Percentiles rank a stretch among this genome's conserved stretches.
phyloP scores from a whole-genome alignment of 306 rosid species.

The Cajanus cajan region DNA sequence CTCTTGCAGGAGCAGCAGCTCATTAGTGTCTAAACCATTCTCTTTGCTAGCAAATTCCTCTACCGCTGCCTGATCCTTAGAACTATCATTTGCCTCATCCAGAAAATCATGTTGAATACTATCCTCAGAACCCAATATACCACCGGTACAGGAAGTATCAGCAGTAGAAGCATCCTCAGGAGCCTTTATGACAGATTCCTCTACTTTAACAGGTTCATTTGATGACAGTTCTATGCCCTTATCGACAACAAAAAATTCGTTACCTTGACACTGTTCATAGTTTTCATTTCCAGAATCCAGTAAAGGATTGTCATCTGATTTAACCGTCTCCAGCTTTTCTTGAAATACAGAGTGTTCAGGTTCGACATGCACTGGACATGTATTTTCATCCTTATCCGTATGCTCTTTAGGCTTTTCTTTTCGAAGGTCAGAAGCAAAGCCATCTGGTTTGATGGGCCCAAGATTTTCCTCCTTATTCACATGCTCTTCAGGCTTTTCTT shows the following conservation, averaged over 20 bases:
- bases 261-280: conserved; percentile 45
- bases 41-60: conserved; percentile 35
- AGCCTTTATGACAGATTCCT: conserved; percentile 36
- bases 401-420: conserved; percentile 35
- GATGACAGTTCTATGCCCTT: conserved; percentile 57
- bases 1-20: conserved; percentile 66
- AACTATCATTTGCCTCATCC: conserved; percentile 33
- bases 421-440: conserved; percentile 38
- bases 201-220: conserved; percentile 39
- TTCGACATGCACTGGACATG: conserved; percentile 37
- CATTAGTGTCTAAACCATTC: conserved; percentile 48
- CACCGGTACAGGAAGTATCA: conserved; percentile 26
- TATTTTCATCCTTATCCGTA: conserved; percentile 36
- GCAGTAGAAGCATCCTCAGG: conserved; percentile 44
- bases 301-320: conserved; percentile 27
- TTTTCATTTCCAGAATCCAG: conserved; percentile 42
- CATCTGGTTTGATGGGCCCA: conserved; percentile 41
- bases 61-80: conserved; percentile 33
- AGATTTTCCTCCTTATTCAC: conserved; percentile 40
- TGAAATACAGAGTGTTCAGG: conserved; percentile 40
- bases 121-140: conserved; percentile 40
- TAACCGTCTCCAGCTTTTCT: conserved; percentile 43
- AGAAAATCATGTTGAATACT: conserved; percentile 30
- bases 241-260: conserved; percentile 59
- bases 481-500: conserved; percentile 34